phyloP scores from a whole-genome alignment of 2,329 filamentous ascomycete genomes.

The Fusarium sp. region DNA sequence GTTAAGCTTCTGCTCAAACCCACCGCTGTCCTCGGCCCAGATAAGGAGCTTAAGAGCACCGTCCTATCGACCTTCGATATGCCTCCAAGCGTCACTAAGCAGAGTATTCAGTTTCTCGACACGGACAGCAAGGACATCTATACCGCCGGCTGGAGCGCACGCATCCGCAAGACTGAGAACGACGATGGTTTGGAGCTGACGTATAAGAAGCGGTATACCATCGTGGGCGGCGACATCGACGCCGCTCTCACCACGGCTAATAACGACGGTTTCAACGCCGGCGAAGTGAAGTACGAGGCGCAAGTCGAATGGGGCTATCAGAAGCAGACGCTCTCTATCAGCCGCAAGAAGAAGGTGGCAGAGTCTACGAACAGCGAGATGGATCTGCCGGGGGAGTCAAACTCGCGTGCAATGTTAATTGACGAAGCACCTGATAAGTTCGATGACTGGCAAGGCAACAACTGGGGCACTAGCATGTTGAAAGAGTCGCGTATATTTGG shows the following conservation, averaged over 20 bases:
- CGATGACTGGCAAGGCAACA: not conserved
- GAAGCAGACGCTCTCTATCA: not conserved
- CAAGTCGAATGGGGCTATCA: not conserved
- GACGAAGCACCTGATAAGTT: not conserved
- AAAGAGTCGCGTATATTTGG: not conserved
- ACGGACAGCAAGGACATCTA: not conserved
- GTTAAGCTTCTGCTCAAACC: not conserved
- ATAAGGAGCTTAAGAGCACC: not conserved
- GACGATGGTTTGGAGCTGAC: not conserved
- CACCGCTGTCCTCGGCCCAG: not conserved
- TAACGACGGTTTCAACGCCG: not conserved
- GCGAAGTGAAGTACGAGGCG: not conserved
- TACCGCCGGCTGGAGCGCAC: not conserved
- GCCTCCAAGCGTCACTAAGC: not conserved
- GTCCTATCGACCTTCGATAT: not conserved
- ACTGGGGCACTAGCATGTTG: not conserved
- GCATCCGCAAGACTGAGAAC: not conserved
- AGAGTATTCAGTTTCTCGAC: not conserved
- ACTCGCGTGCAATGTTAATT: not conserved
- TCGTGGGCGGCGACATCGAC: not conserved
- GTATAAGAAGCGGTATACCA: not conserved
- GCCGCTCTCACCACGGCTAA: not conserved
- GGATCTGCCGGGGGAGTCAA: not conserved
- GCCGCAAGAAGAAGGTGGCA: not conserved
- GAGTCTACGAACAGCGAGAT: not conserved